Conservation (phyloP, 2,329 filamentous ascomycete species). For the Paraphoma chrysanthemicola region DNA sequence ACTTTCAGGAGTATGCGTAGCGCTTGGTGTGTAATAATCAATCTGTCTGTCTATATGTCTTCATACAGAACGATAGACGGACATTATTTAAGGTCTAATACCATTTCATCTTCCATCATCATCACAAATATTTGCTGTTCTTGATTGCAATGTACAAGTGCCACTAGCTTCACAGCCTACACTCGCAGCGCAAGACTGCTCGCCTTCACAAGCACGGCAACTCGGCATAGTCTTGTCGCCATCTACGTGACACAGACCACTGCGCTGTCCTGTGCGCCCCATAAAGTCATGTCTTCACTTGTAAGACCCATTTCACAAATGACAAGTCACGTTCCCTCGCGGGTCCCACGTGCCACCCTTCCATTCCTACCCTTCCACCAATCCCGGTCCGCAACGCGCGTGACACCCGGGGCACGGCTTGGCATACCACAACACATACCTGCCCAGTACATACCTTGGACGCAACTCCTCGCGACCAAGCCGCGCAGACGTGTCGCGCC, state of each 20-base stretch:
- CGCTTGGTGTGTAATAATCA: background rate
- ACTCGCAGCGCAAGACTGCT: no score
- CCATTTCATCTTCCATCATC: no score
- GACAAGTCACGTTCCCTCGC: slow-evolving; percentile 10
- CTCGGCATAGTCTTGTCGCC: no score
- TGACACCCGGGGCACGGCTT: no score
- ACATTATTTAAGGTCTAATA: no score
- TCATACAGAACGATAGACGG: background rate
- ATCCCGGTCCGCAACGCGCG: no score
- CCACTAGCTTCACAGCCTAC: no score
- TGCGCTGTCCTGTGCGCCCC: background rate
- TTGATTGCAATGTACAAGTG: background rate
- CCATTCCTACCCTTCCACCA: no score
- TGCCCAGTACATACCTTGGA: background rate
- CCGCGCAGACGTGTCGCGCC: background rate
- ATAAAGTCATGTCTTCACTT: background rate
- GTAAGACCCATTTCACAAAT: slow-evolving; percentile 1
- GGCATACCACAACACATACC: background rate
- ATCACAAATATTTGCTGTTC: background rate
- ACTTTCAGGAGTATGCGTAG: background rate
- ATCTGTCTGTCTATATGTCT: no score
- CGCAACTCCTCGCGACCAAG: no score
- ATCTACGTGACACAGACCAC: no score
- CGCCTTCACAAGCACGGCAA: no score
- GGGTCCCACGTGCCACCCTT: slow-evolving; percentile 3